Percentiles rank a stretch among this genome's conserved stretches.
phyloP scores from a whole-genome alignment of 208 protist species.

The Leishmania mexicana region DNA sequence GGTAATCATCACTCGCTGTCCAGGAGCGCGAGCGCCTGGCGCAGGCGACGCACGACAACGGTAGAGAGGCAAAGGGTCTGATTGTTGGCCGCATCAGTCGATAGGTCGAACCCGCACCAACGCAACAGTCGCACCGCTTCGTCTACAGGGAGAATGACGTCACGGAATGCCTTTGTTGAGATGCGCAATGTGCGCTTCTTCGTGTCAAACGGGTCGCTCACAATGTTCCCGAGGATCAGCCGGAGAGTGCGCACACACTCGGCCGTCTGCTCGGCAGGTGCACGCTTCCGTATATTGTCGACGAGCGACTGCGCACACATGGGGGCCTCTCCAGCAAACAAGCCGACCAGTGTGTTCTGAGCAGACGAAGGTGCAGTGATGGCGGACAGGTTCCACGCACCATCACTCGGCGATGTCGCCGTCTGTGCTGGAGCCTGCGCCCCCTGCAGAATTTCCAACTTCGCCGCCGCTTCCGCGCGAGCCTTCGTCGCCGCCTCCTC shows the following conservation, averaged over 20 bases:
- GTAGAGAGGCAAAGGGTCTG: conserved; percentile 53
- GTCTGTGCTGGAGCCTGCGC: not conserved
- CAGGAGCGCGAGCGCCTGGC: conserved; percentile 31
- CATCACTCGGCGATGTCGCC: not conserved
- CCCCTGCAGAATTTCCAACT: conserved; percentile 17
- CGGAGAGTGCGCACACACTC: conserved; percentile 54
- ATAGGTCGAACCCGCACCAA: conserved; percentile 68
- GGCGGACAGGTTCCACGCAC: conserved; percentile 43
- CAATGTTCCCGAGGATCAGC: conserved; percentile 71
- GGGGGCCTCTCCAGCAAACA: conserved; percentile 36
- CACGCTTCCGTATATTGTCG: conserved; percentile 26
- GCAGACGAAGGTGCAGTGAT: conserved; percentile 20
- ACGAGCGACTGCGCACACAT: conserved; percentile 30
- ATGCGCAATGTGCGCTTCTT: conserved; percentile 71
- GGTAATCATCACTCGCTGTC: not conserved
- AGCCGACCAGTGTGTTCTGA: conserved; percentile 20
- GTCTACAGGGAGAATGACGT: conserved; percentile 44
- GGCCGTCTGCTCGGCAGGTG: conserved; percentile 11
- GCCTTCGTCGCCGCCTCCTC: conserved; percentile 43
- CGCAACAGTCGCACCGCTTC: conserved; percentile 60
- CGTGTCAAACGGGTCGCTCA: conserved; percentile 58
- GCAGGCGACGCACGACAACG: conserved; percentile 59
- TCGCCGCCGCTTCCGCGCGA: conserved; percentile 37
- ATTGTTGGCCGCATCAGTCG: conserved; percentile 37
- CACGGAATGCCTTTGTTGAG: conserved; percentile 57